Evolutionary conservation across 129 eudicot species (phyloP), one percentile per base, ranked within the genome.

Genomic region (Helichrysum umbraculigerum): DNA sequence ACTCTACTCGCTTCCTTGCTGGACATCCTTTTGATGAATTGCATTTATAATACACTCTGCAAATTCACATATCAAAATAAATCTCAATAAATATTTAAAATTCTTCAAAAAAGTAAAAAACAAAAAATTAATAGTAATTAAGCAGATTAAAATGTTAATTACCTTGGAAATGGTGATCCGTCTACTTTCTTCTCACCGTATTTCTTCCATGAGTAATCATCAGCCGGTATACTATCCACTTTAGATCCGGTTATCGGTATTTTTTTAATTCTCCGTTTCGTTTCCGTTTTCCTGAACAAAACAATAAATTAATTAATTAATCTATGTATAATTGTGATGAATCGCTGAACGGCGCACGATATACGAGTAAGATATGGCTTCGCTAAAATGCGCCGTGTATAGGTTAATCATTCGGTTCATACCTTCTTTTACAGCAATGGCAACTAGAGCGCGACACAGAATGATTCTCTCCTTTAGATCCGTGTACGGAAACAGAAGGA

Each of bases 161-260:
- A 89, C 98, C 96, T 82, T 50, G 96, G 96, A 71, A 84, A 88
- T 2, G 78, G 90, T 1, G 94, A 83, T 63, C 94, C 94, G 33
- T 85, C 82, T 84, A 88, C 82, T 28, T 89, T 84, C 84, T 92
- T 89, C 69, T 92, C 91, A 39, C 96, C 98, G 73, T 90, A 90
- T 59, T 92, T 92, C 77, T 87, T 88, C 98, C 98, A 92, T 4
- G 98, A 88, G 76, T 77, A 92, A 80, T 88, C 86, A 47, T 92
- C 98, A 7, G 88, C 78, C 0, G 98, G 98, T 8, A 92, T 92
- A 74, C 90, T 88, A 0, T 92, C 91, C 1, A 84, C 82, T 66
- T 90, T 88, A 9, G 92, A 81, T 83, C 98, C 87, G 0, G 32
- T 75, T n/a, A 89, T 86, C 2, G 96, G 90, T 15, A 90, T 83